A percentile compares a stretch with the other conserved stretches of the same genome.
These are phyloP conservation scores for Fusarium veterinarium DNA, from an alignment of 2,329 filamentous ascomycete species.

Conservation along the genomic window DNA sequence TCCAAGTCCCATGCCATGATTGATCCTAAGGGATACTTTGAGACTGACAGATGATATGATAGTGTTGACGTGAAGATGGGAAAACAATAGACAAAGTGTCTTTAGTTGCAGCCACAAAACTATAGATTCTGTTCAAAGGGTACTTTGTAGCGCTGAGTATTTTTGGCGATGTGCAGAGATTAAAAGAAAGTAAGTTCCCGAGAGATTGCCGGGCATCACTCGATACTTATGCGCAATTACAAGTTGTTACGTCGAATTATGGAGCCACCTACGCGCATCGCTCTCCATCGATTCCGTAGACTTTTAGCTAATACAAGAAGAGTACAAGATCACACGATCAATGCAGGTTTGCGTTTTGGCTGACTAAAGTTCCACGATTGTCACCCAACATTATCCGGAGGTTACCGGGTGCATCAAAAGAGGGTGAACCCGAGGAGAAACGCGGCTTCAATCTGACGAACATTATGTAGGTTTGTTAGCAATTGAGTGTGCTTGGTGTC, in stretches of 20 bases:
- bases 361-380: background rate
- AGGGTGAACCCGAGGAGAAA: background rate
- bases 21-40: rapidly evolving
- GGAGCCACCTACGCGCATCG: background rate
- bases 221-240: background rate
- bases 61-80: too few relatives aligned
- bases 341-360: background rate
- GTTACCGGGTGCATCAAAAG: background rate
- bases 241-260: background rate
- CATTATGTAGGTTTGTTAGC: background rate
- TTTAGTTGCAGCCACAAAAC: background rate
- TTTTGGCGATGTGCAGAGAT: background rate
- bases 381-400: background rate
- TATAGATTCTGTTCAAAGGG: background rate
- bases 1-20: background rate
- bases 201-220: background rate
- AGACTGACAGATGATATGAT: background rate
- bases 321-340: background rate
- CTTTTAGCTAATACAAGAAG: background rate
- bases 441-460: background rate
- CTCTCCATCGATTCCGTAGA: background rate
- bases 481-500: rapidly evolving
- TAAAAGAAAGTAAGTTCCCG: background rate
- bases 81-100: too few relatives aligned
- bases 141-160: rapidly evolving